Conservation (phyloP, 768 basidiomycete species). For the Termitomyces sp. region DNA sequence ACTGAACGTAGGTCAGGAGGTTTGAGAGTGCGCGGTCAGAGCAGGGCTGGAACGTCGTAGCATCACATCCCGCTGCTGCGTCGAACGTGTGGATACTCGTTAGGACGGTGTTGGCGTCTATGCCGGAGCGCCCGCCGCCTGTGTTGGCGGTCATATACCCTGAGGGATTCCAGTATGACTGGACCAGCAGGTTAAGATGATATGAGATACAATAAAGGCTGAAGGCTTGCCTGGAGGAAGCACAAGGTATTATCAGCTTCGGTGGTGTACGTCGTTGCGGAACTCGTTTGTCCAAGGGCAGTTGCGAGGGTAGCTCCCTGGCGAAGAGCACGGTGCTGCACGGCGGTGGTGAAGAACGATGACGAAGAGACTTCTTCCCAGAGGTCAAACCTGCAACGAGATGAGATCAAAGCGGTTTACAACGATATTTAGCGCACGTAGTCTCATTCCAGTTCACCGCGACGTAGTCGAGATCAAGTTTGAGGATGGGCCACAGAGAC, state of each 20-base stretch:
- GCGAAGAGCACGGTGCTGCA: slow-evolving; percentile 73
- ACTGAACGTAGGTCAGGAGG: slow-evolving; percentile 61
- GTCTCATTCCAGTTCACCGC: slow-evolving; percentile 64
- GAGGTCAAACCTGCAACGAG: slow-evolving; percentile 54
- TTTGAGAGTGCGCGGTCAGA: slow-evolving; percentile 72
- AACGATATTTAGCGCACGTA: slow-evolving; percentile 25
- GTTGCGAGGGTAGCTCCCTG: slow-evolving; percentile 65
- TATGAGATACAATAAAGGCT: neutral
- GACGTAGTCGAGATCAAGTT: slow-evolving; percentile 76
- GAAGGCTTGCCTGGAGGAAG: slow-evolving; percentile 60
- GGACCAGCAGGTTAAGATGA: neutral
- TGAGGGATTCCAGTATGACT: slow-evolving; percentile 74
- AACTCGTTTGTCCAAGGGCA: slow-evolving; percentile 47
- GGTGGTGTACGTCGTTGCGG: slow-evolving; percentile 42
- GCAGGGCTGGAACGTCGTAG: slow-evolving; percentile 73
- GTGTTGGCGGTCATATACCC: slow-evolving; percentile 75
- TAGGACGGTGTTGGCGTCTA: slow-evolving; percentile 71
- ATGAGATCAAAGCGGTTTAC: slow-evolving; percentile 21
- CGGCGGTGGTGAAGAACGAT: slow-evolving; percentile 81
- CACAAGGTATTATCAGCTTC: slow-evolving; percentile 68
- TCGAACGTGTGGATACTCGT: slow-evolving; percentile 79
- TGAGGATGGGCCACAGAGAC: slow-evolving; percentile 68
- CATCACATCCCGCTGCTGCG: slow-evolving; percentile 66
- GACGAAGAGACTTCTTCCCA: slow-evolving; percentile 74
- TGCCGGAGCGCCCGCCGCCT: slow-evolving; percentile 71